Evolutionary conservation across 2,329 filamentous ascomycete species (phyloP).

Genomic region (Claviceps sp.): DNA sequence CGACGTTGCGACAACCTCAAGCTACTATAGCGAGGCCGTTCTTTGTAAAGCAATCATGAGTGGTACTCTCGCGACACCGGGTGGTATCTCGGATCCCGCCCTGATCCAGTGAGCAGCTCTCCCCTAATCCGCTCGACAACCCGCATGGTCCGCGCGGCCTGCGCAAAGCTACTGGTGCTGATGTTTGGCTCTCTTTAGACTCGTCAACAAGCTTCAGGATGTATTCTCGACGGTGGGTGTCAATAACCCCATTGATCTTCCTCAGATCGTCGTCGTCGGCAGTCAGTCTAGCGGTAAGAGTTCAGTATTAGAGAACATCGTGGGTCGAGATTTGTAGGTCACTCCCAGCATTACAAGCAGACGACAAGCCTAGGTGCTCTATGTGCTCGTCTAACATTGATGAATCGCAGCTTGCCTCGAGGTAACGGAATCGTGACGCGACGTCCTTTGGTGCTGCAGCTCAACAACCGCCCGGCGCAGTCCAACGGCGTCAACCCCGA

Average conservation of each 20-base stretch:
- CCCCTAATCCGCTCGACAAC: slow-evolving; percentile 1
- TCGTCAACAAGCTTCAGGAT: slow-evolving; percentile 99
- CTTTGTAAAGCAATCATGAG: slow-evolving; percentile 17
- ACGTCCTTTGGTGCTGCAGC: slow-evolving; percentile 88
- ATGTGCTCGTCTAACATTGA: background rate
- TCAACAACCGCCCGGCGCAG: slow-evolving; percentile 78
- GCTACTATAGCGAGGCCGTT: slow-evolving; percentile 1
- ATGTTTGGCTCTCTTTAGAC: slow-evolving; percentile 27
- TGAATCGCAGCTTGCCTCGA: slow-evolving; percentile 63
- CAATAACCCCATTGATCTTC: slow-evolving; percentile 97
- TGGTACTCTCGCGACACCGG: slow-evolving; percentile 28
- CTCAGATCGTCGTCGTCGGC: slow-evolving; percentile 95
- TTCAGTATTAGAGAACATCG: slow-evolving; percentile 97
- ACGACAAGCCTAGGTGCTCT: background rate
- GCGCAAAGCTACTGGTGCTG: slow-evolving; percentile 1
- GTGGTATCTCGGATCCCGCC: slow-evolving; percentile 52
- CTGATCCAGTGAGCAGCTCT: slow-evolving; percentile 43
- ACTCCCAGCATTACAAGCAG: background rate
- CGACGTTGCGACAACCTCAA: background rate
- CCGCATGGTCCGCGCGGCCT: background rate
- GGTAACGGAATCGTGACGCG: slow-evolving; percentile 95
- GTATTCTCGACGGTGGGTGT: slow-evolving; percentile 97
- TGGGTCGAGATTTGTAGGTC: slow-evolving; percentile 93
- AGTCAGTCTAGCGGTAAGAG: slow-evolving; percentile 99
- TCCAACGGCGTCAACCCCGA: slow-evolving; percentile 60